phyloP scores from a whole-genome alignment of 2,329 filamentous ascomycete genomes.

The Epichloe aotearoae region DNA sequence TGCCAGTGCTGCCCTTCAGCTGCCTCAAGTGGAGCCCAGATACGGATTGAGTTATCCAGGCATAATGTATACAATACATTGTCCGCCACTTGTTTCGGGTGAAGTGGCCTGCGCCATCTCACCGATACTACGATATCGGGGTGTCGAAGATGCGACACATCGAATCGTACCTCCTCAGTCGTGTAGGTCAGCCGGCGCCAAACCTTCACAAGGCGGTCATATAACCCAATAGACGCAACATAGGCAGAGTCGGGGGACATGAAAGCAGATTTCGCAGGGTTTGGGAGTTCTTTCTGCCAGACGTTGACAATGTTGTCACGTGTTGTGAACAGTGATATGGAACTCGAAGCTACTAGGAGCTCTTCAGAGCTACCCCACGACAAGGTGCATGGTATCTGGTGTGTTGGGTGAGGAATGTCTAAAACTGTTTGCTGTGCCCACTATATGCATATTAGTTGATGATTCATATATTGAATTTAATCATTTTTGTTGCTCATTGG shows the following conservation, averaged over 20 bases:
- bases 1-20: slow-evolving; percentile 59
- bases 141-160: slow-evolving; percentile 83
- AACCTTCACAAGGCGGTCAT: slow-evolving; percentile 79
- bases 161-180: slow-evolving; percentile 71
- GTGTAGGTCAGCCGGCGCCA: slow-evolving; percentile 85
- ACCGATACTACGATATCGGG: slow-evolving; percentile 66
- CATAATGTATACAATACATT: slow-evolving; percentile 88
- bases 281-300: slow-evolving; percentile 67
- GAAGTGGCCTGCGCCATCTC: slow-evolving; percentile 71
- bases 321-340: slow-evolving; percentile 54
- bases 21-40: slow-evolving; percentile 71
- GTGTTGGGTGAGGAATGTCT: slow-evolving; percentile 21
- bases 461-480: not conserved
- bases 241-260: slow-evolving; percentile 81
- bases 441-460: slow-evolving; percentile 24
- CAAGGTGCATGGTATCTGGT: slow-evolving; percentile 33
- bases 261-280: slow-evolving; percentile 55
- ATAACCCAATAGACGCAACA: slow-evolving; percentile 65
- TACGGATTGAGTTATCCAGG: slow-evolving; percentile 62
- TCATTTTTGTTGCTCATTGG: too few relatives aligned
- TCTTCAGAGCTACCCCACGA: slow-evolving; percentile 86
- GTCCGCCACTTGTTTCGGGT: slow-evolving; percentile 64
- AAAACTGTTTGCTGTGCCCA: slow-evolving; percentile 54
- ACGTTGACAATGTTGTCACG: slow-evolving; percentile 37
- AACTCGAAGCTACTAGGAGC: slow-evolving; percentile 61